Evolutionary conservation across 139 green algal genomes (phyloP), one percentile per base, ranked within the genome.

Genomic region (Chlorella sp.): DNA sequence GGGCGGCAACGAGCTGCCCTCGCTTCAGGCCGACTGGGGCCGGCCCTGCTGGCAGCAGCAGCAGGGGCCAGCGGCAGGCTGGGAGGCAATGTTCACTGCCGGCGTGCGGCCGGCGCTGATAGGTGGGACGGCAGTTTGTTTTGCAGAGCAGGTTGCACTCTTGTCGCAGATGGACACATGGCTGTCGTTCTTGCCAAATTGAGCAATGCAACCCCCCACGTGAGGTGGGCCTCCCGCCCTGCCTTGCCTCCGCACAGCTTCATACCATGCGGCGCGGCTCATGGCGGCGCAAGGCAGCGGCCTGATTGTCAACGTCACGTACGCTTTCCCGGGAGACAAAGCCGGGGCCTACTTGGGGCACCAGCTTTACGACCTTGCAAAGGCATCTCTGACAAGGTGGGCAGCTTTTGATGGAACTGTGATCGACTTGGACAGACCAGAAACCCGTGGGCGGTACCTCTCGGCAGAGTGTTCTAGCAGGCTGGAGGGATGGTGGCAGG

Each of bases 271-370:
- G 3, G 56, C 74, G 25, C 74, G 55, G 21, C 1, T 81, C 1
- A 81, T 81, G 74, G 56, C 74, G 3, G 34, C 32, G 5, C 74
- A 81, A 28, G 16, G 60, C 32, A 38, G 74, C 74, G 74, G 56
- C 17, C 55, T 81, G 3, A 81, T 81, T 68, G 74, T 81, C 16
- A 81, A 81, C 36, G 74, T 81, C 2, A 39, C 47, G 5, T 80
- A 67, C 32, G 11, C 18, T 13, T 67, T 65, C 21, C 47, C 74
- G 28, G 12, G 13, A 2, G 56, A 39, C 4, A 18, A 28, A 21
- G 69, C 12, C 25, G 9, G 15, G 34, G 20, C 1, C 21, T 81
- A 81, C 34, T 4, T 81, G 11, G 74, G 74, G 12, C 62, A 81
- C 30, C 56, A 71, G 55, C 23, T 67, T 1, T 81, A 81, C 34